phyloP scores from a whole-genome alignment of 2,329 filamentous ascomycete species.

The Aspergillus sp. region DNA sequence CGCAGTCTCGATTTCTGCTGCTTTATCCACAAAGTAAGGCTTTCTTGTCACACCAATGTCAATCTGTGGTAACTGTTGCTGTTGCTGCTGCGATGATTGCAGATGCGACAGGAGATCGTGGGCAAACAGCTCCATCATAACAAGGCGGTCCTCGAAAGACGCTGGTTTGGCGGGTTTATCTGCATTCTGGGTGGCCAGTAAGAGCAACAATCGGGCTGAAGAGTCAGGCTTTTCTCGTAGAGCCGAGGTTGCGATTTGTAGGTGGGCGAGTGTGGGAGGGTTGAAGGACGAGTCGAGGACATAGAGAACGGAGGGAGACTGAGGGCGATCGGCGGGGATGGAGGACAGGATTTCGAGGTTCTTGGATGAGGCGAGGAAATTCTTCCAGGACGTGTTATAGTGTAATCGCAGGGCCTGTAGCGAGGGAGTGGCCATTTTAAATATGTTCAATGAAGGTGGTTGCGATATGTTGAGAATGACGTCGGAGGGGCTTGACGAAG shows the following conservation, averaged over 20 bases:
- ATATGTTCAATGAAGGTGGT: no score
- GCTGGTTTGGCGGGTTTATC: slow-evolving; percentile 52
- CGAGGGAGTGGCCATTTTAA: slow-evolving; percentile 12
- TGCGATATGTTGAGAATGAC: no score
- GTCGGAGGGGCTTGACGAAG: no score
- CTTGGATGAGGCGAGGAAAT: slow-evolving; percentile 35
- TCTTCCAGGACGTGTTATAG: slow-evolving; percentile 36
- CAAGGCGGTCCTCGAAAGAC: slow-evolving; percentile 42
- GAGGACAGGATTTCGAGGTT: slow-evolving; percentile 28
- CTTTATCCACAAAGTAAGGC: slow-evolving; percentile 45
- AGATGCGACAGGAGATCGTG: slow-evolving; percentile 33
- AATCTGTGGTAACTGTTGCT: slow-evolving; percentile 24
- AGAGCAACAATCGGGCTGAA: slow-evolving; percentile 45
- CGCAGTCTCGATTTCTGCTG: slow-evolving; percentile 34
- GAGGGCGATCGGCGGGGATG: slow-evolving; percentile 10
- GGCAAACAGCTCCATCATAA: slow-evolving; percentile 45
- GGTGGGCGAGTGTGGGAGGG: slow-evolving; percentile 55
- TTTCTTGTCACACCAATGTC: slow-evolving; percentile 45
- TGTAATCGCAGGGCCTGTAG: slow-evolving; percentile 27
- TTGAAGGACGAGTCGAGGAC: slow-evolving; percentile 63
- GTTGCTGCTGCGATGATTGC: slow-evolving; percentile 8
- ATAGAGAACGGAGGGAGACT: slow-evolving; percentile 42
- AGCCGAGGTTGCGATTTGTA: slow-evolving; percentile 49
- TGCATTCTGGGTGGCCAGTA: slow-evolving; percentile 59
- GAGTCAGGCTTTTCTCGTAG: slow-evolving; percentile 31